A percentile compares a stretch with the other conserved stretches of the same genome.
phyloP scores from a whole-genome alignment of 352 stramenopile genomes.

The Phytophthora gonapodyides region DNA sequence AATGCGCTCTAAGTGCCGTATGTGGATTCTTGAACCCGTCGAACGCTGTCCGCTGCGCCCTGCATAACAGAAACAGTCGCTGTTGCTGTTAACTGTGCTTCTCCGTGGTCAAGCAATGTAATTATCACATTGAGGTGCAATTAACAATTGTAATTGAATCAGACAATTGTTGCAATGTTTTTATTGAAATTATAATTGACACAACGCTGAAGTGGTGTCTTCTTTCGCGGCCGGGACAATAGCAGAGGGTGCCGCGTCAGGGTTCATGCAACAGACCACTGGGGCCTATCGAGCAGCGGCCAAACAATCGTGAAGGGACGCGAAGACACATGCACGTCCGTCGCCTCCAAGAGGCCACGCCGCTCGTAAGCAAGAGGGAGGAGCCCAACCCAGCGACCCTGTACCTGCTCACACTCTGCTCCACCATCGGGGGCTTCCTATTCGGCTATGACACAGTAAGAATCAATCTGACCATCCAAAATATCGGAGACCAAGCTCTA shows the following conservation, averaged over 20 bases:
- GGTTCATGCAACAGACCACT: too few species aligned
- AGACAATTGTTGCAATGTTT: constrained; percentile 2
- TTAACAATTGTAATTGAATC: neutral
- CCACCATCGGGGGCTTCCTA: constrained; percentile 77
- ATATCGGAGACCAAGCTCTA: too few species aligned
- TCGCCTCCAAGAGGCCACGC: constrained; percentile 18
- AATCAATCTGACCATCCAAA: neutral
- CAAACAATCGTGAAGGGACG: too few species aligned
- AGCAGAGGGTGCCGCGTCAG: too few species aligned
- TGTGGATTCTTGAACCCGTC: too few species aligned
- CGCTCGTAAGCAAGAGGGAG: constrained; percentile 5
- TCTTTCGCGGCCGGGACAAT: too few species aligned
- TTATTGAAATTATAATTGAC: constrained; percentile 5
- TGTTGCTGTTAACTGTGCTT: neutral
- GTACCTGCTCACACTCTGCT: constrained; percentile 70
- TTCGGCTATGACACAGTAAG: constrained; percentile 81
- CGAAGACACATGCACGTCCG: too few species aligned
- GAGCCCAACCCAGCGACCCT: constrained; percentile 37
- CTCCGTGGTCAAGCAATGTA: neutral
- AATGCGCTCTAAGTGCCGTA: too few species aligned
- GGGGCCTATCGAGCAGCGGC: too few species aligned
- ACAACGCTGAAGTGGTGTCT: too few species aligned
- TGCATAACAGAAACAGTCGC: too few species aligned
- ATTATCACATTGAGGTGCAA: constrained; percentile 1
- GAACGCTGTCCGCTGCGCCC: too few species aligned